Evolutionary conservation across 2,329 filamentous ascomycete species (phyloP), one percentile per base, ranked within the genome.

Genomic region (Colletotrichum tropicale): DNA sequence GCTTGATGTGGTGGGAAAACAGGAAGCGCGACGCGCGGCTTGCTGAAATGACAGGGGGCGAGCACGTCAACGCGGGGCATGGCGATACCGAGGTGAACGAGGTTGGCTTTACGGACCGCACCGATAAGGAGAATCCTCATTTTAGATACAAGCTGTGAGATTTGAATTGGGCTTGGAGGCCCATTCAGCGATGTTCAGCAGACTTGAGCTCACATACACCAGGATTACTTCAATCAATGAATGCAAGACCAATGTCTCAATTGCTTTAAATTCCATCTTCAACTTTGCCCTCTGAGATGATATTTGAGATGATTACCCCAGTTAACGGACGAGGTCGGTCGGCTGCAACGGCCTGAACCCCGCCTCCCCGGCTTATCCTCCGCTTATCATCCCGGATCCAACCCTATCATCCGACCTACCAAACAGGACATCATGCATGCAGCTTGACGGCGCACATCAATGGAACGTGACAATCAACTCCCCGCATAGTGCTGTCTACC

Each of bases 371-470:
- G 61, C 34, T 61, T 64, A 43, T 56, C 65, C 65, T 43, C 16
- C 30, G 52, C 69, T 75, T 72, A 75, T 72, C 69, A 64, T 32
- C 30, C 62, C 38, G 30, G 36, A 72, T 72, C 69, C 30, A 52
- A 28, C 32, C 55, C 55, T 69, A 69, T 69, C 66, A 69, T n/a
- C 34, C 36, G 55, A 55, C 55, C 7, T 55, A 8, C n/a, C 61
- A 34, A 62, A 43, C 21, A 74, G 48, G 52, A 32, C 34, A 48
- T 32, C 36, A 72, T 62, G 72, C 36, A 72, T 62, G 72, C 72
- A 66, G 62, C 61, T 55, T n/a, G 18, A 28, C 71, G 56, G 66
- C 71, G 58, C 38, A 32, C 6, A 18, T 18, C 38, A 62, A 71
- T 62, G 72, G 32, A 58, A 64, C 69, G 55, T 75, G n/a, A 60